Percentiles rank a stretch among this genome's conserved stretches.
Conservation (phyloP, 192 early-diverging fungal genomes). For the Coemansia sp. region DNA sequence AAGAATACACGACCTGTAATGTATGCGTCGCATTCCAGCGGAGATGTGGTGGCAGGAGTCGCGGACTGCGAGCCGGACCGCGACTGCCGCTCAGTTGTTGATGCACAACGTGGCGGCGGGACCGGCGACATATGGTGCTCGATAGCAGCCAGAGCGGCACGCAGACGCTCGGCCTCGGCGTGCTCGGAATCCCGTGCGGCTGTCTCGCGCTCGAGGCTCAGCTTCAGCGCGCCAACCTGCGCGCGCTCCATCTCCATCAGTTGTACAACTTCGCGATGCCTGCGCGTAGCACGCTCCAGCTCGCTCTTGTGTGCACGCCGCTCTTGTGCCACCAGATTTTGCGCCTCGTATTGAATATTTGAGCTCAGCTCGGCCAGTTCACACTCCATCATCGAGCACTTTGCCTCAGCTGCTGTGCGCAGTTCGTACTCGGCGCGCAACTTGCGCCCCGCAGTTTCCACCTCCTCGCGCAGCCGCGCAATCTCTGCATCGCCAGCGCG, state of each 20-base stretch:
- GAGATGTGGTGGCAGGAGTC: background rate
- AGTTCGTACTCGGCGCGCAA: constrained; percentile 41
- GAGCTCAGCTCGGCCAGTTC: constrained; percentile 53
- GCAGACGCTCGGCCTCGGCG: constrained; percentile 23
- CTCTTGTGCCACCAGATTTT: constrained; percentile 46
- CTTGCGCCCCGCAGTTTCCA: constrained; percentile 22
- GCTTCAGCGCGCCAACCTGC: constrained; percentile 40
- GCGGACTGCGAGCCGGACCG: constrained; percentile 12
- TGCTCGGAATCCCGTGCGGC: constrained; percentile 30
- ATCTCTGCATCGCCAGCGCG: constrained; percentile 17
- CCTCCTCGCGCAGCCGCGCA: constrained; percentile 16
- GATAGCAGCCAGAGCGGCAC: constrained; percentile 25
- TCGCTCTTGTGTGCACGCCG: constrained; percentile 37
- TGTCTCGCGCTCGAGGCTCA: constrained; percentile 32
- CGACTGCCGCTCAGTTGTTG: background rate
- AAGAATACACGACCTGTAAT: constrained; percentile 35
- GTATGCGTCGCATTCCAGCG: constrained; percentile 19
- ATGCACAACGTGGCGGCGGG: background rate
- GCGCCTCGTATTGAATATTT: constrained; percentile 48
- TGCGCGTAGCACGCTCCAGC: constrained; percentile 22
- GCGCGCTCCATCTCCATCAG: constrained; percentile 47
- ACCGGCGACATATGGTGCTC: constrained; percentile 28
- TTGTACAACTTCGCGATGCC: constrained; percentile 28
- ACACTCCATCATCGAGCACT: constrained; percentile 49
- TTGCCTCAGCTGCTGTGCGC: constrained; percentile 50